Base-by-base conservation (phyloP, 768 basidiomycete genomes). In the Phanerochaete carnosa region DNA sequence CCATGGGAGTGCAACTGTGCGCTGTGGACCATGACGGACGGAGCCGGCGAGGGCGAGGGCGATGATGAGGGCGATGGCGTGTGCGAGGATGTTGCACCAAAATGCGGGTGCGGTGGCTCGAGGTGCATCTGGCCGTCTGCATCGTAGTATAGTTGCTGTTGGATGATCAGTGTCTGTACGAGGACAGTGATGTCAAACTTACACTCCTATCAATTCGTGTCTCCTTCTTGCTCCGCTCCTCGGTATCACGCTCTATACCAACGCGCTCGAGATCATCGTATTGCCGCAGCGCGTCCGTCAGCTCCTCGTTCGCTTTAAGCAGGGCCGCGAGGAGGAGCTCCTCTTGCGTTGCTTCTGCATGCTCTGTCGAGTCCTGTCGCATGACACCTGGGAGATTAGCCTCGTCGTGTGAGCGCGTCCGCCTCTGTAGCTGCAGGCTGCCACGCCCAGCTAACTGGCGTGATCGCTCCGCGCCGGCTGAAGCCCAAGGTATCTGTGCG, bases 401-500 rank as follows among this genome's bases (percentile, higher is more conserved):
- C 22, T 26, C 22, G 37, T 39, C 33, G 25, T 53, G 45, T 12
- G 63, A 58, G 16, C 61, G 60, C 2, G 49, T 45, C 22, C 58
- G 63, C 16, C 45, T 62, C 15, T 52, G 47, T 46, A 58, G 56
- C 57, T 62, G 60, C 53, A 2, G 66, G 57, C 13, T 62, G 50
- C 2, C 50, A n/a, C 29, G 45, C 49, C 15, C 61, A 13, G 62
- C 62, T 1, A 63, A 65, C 43, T 63, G 62, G 33, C 90, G 80
- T 8, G 89, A 89, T 49, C 84, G 84, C 65, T 90, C 88, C 1
- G 94, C 94, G 15, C 87, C 83, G 1, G 92, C 87, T 23, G 86
- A 83, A 3, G 95, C 95, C 94, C 95, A 96, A 7, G 90, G 86
- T 66, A 97, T 94, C 73, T 95, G 94, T 12, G 89, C 86, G 64